Percentiles rank a stretch among this genome's conserved stretches.
Evolutionary conservation across 345 rosid genomes (phyloP).

Genomic region (Geranium rotundifolium): DNA sequence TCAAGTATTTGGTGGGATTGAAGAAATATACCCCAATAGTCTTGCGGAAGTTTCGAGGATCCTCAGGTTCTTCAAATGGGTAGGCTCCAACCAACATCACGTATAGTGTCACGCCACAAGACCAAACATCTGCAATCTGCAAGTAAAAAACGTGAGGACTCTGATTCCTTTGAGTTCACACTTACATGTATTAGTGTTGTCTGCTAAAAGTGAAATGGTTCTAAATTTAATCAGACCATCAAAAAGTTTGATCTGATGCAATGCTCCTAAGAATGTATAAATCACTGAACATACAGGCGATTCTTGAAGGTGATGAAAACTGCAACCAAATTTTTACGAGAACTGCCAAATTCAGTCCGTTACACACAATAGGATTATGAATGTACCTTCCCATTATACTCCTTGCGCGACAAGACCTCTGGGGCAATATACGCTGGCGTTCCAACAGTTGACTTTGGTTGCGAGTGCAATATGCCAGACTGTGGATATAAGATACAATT

Average conservation of each 20-base stretch:
- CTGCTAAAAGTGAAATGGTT: no score
- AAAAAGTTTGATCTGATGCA: no score
- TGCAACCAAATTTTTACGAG: no score
- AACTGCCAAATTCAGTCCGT: no score
- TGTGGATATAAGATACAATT: conserved; percentile 6
- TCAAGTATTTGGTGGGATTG: not conserved
- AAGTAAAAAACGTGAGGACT: not conserved
- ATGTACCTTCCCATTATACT: conserved; percentile 65
- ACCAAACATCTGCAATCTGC: conserved; percentile 72
- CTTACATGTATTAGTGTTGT: no score
- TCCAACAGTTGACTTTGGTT: conserved; percentile 67
- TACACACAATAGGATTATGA: no score
- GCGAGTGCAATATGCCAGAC: conserved; percentile 60
- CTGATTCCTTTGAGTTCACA: not conserved
- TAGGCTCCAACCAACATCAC: conserved; percentile 74
- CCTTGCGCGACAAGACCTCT: conserved; percentile 51
- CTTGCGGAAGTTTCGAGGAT: conserved; percentile 60
- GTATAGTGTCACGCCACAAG: conserved; percentile 65
- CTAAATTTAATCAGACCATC: no score
- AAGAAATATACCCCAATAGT: conserved; percentile 45
- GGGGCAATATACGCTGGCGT: conserved; percentile 77
- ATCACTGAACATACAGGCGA: no score
- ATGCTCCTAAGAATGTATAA: no score
- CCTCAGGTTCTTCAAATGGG: conserved; percentile 73
- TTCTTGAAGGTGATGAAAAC: no score